Conservation (phyloP, 768 basidiomycete species). For the Tricholomella constricta region DNA sequence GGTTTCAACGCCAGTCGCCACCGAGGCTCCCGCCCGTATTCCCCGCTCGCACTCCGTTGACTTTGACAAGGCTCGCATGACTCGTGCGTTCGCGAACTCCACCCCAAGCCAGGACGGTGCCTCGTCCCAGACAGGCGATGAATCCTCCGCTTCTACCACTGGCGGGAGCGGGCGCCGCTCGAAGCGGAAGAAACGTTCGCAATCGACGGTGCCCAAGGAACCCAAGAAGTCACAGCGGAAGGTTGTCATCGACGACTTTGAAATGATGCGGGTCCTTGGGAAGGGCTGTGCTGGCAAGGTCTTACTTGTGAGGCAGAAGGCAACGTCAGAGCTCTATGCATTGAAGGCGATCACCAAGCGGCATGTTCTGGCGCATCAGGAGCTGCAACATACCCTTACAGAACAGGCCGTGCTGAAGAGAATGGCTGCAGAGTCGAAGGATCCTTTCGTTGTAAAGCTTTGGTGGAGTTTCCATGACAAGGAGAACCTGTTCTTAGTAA, state of each 20-base stretch:
- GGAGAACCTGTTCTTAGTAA: slow-evolving; percentile 95
- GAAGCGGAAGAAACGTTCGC: slow-evolving; percentile 54
- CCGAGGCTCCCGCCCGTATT: slow-evolving; percentile 41
- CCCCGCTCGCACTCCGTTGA: slow-evolving; percentile 84
- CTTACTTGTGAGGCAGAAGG: slow-evolving; percentile 83
- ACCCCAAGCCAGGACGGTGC: slow-evolving; percentile 48
- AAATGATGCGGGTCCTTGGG: slow-evolving; percentile 95
- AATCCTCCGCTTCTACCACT: slow-evolving; percentile 69
- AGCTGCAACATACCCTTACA: slow-evolving; percentile 93
- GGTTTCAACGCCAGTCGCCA: slow-evolving; percentile 19
- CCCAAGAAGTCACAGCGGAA: slow-evolving; percentile 66
- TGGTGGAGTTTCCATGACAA: slow-evolving; percentile 99
- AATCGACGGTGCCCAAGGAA: slow-evolving; percentile 47
- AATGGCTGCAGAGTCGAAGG: slow-evolving; percentile 85
- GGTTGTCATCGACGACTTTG: slow-evolving; percentile 88
- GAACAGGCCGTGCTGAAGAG: slow-evolving; percentile 95
- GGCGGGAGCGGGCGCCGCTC: slow-evolving; percentile 35
- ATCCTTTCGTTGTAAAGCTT: slow-evolving; percentile 94
- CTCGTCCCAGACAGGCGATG: slow-evolving; percentile 68
- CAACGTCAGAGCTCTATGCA: slow-evolving; percentile 74
- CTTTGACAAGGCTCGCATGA: slow-evolving; percentile 63
- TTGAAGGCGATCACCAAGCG: slow-evolving; percentile 98
- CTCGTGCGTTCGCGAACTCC: slow-evolving; percentile 60
- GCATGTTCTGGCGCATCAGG: slow-evolving; percentile 95
- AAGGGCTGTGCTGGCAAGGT: slow-evolving; percentile 99